Conservation (phyloP, 2,329 filamentous ascomycete species). For the Mariannaea sp. region DNA sequence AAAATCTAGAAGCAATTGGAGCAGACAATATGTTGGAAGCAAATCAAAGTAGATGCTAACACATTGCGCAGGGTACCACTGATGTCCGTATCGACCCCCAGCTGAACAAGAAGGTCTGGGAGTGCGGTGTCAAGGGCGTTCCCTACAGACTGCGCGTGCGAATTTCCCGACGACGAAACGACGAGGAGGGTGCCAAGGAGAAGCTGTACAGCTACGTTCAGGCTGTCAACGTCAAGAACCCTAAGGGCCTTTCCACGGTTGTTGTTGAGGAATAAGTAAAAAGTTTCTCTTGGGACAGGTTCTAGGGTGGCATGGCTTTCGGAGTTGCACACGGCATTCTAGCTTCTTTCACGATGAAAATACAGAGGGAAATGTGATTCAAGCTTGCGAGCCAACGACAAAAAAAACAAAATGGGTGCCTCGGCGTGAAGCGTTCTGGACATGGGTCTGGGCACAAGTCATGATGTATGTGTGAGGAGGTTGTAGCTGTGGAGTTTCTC, state of each 20-base stretch:
- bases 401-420: constrained; percentile 34
- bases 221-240: constrained; percentile 99
- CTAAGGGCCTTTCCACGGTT: constrained; percentile 94
- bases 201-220: constrained; percentile 99
- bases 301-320: constrained; percentile 52
- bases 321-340: constrained; percentile 54
- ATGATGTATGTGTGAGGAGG: constrained; percentile 26
- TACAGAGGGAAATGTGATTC: constrained; percentile 45
- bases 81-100: constrained; percentile 98
- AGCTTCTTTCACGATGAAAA: constrained; percentile 49
- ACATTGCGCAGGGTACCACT: constrained; percentile 74
- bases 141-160: constrained; percentile 96
- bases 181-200: constrained; percentile 99
- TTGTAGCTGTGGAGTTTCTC: constrained; percentile 30
- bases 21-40: constrained; percentile 1
- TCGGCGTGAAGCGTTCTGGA: constrained; percentile 36
- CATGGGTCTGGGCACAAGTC: constrained; percentile 28
- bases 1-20: constrained; percentile 16
- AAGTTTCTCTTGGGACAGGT: constrained; percentile 48
- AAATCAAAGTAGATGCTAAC: constrained; percentile 27
- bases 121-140: constrained; percentile 97
- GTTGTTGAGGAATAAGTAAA: constrained; percentile 76
- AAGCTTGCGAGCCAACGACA: constrained; percentile 37
- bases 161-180: constrained; percentile 99
- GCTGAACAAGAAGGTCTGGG: constrained; percentile 99